These are phyloP conservation scores for Paracoccidioides brasiliensis DNA, from an alignment of 2,329 filamentous ascomycete genomes.

Conservation along the genomic window DNA sequence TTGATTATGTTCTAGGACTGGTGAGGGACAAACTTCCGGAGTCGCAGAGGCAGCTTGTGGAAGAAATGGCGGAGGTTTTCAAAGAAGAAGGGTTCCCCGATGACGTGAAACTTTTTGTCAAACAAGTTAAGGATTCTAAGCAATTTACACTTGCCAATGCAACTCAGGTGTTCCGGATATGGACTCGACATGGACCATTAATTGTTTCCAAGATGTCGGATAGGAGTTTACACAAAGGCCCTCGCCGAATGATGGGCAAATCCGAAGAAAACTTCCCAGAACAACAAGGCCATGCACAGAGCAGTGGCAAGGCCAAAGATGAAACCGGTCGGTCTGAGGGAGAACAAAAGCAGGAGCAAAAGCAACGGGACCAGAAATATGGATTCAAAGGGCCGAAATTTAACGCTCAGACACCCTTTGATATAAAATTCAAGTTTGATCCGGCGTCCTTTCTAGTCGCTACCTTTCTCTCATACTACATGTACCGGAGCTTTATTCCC, in stretches of 20 bases:
- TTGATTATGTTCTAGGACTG: slow-evolving; percentile 45
- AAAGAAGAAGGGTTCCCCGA: slow-evolving; percentile 56
- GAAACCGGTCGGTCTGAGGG: slow-evolving; percentile 3
- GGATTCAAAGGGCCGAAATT: slow-evolving; percentile 9
- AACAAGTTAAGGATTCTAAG: slow-evolving; percentile 38
- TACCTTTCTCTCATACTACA: slow-evolving; percentile 48
- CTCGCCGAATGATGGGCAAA: slow-evolving; percentile 9
- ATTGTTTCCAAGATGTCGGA: slow-evolving; percentile 26
- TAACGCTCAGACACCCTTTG: slow-evolving; percentile 22
- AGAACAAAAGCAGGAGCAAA: slow-evolving; percentile 19
- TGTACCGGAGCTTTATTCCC: slow-evolving; percentile 53
- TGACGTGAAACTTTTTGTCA: slow-evolving; percentile 53
- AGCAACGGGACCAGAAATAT: slow-evolving; percentile 20
- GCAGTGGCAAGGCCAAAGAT: slow-evolving; percentile 11
- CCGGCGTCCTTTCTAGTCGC: slow-evolving; percentile 43
- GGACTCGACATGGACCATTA: slow-evolving; percentile 43
- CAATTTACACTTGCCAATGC: slow-evolving; percentile 42
- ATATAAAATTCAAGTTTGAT: slow-evolving; percentile 40
- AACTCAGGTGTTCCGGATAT: slow-evolving; percentile 47
- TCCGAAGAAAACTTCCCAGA: slow-evolving; percentile 8
- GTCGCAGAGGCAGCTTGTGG: slow-evolving; percentile 47
- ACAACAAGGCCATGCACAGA: slow-evolving; percentile 8
- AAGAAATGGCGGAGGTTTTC: slow-evolving; percentile 48
- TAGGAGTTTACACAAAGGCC: slow-evolving; percentile 11
- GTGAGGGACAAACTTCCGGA: slow-evolving; percentile 48